A percentile compares a stretch with the other conserved stretches of the same genome.
Conservation (phyloP, 192 early-diverging fungal genomes). For the Coemansia sp. region DNA sequence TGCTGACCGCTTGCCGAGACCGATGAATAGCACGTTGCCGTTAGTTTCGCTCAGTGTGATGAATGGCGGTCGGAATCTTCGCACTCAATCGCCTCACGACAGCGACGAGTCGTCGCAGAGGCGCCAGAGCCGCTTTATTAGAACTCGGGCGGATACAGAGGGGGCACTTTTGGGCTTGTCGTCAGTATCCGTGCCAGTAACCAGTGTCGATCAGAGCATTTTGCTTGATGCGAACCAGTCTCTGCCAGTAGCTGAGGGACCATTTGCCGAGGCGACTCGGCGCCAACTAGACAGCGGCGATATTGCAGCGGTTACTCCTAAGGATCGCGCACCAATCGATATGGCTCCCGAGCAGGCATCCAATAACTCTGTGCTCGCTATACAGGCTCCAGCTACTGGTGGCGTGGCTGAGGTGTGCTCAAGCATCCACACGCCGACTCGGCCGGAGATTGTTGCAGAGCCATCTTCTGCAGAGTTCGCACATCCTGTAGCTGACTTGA, state of each 20-base stretch:
- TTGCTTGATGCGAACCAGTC: background rate
- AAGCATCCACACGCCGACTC: background rate
- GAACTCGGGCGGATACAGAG: background rate
- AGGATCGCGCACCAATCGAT: background rate
- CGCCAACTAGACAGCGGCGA: background rate
- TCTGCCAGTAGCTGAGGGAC: background rate
- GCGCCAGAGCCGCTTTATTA: background rate
- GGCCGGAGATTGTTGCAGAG: background rate
- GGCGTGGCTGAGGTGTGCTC: background rate
- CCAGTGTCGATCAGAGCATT: background rate
- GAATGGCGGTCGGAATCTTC: slow-evolving; percentile 19
- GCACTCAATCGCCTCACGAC: slow-evolving; percentile 22
- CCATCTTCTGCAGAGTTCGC: background rate
- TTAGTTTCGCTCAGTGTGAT: slow-evolving; percentile 54
- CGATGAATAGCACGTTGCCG: slow-evolving; percentile 58
- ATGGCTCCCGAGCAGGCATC: background rate
- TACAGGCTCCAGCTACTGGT: background rate
- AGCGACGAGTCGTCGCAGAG: slow-evolving; percentile 26
- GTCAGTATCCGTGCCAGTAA: background rate
- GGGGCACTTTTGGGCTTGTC: background rate
- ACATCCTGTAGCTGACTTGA: background rate
- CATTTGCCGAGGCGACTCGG: background rate
- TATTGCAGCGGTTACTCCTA: background rate
- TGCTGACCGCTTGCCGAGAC: slow-evolving; percentile 35
- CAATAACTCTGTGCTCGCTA: background rate